Conservation (phyloP, 2,329 filamentous ascomycete genomes). For the Atkinsonella hypoxylon region DNA sequence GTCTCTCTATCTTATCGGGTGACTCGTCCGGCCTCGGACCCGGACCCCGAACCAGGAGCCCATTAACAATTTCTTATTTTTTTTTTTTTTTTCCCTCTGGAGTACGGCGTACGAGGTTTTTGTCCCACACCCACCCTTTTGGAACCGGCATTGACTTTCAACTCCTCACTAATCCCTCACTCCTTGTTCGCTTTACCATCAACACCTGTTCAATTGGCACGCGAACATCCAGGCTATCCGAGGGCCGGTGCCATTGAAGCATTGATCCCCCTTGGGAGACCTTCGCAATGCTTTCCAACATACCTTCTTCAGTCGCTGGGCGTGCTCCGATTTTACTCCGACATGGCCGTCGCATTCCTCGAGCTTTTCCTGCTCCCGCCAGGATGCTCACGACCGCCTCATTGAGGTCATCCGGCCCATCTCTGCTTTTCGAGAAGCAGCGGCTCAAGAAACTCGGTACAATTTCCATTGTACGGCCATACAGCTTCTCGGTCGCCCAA, state of each 20-base stretch:
- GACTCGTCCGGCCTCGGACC: conserved; percentile 6
- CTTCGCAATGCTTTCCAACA: conserved; percentile 27
- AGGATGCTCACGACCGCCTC: conserved; percentile 31
- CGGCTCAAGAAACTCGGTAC: conserved; percentile 35
- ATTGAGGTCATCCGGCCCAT: conserved; percentile 20
- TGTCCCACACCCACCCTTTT: conserved; percentile 6
- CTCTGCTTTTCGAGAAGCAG: conserved; percentile 19
- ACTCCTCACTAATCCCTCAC: background rate
- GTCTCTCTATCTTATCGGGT: conserved; percentile 9
- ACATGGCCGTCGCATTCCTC: conserved; percentile 38
- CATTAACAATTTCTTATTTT: too few relatives aligned
- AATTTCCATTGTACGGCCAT: conserved; percentile 29
- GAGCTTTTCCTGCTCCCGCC: conserved; percentile 29
- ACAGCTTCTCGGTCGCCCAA: conserved; percentile 39
- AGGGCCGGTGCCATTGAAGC: conserved; percentile 23
- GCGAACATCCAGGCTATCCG: conserved; percentile 21
- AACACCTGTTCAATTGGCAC: conserved; percentile 17
- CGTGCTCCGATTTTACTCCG: conserved; percentile 47
- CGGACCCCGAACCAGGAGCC: conserved; percentile 3
- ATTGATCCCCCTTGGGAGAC: conserved; percentile 22
- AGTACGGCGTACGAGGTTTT: background rate
- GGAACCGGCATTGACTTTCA: conserved; percentile 16
- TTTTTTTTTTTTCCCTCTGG: conserved; percentile 13
- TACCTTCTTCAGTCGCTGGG: conserved; percentile 35
- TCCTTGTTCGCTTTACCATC: conserved; percentile 6